Percentiles rank a stretch among this genome's conserved stretches.
Conservation (phyloP, 495 filamentous ascomycete species). For the Podospora pseudopauciseta region DNA sequence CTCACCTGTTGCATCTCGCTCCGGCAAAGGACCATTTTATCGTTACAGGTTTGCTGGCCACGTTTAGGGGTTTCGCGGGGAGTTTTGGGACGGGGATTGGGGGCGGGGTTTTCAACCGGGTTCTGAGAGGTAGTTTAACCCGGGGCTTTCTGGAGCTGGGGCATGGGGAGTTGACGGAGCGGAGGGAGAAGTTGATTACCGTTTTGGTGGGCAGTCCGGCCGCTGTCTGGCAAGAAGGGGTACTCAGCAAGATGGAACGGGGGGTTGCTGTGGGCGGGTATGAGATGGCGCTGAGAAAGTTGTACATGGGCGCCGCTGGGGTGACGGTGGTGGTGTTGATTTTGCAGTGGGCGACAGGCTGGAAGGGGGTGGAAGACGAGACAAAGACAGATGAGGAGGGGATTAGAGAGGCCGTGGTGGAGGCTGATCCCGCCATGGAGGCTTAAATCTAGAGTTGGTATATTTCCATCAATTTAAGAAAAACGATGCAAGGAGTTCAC, state of each 20-base stretch:
- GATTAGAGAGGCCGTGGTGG: conserved; percentile 25
- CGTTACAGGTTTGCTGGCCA: conserved; percentile 64
- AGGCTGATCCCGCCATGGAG: conserved; percentile 31
- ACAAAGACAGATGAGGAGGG: conserved; percentile 28
- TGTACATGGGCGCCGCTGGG: conserved; percentile 57
- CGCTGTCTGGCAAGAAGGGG: conserved; percentile 45
- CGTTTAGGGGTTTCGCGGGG: conserved; percentile 70
- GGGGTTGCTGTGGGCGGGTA: conserved; percentile 62
- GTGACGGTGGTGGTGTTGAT: conserved; percentile 52
- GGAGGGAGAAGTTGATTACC: conserved; percentile 53
- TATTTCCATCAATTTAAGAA: too few species aligned
- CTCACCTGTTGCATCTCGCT: conserved; percentile 69
- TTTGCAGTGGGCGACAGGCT: conserved; percentile 67
- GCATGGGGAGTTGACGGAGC: conserved; percentile 34
- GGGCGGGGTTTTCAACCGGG: conserved; percentile 66
- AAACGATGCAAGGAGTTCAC: too few species aligned
- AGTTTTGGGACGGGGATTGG: conserved; percentile 74
- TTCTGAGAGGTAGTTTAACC: conserved; percentile 53
- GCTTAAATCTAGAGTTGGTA: conserved; percentile 12
- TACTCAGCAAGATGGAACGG: conserved; percentile 51
- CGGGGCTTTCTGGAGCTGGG: conserved; percentile 51
- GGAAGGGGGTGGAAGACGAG: conserved; percentile 40
- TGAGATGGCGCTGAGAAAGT: conserved; percentile 50
- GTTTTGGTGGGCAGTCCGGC: conserved; percentile 67
- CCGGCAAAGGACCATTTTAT: conserved; percentile 61